phyloP scores from a whole-genome alignment of 768 basidiomycete genomes.

The Coprinellus aureogranulatus region DNA sequence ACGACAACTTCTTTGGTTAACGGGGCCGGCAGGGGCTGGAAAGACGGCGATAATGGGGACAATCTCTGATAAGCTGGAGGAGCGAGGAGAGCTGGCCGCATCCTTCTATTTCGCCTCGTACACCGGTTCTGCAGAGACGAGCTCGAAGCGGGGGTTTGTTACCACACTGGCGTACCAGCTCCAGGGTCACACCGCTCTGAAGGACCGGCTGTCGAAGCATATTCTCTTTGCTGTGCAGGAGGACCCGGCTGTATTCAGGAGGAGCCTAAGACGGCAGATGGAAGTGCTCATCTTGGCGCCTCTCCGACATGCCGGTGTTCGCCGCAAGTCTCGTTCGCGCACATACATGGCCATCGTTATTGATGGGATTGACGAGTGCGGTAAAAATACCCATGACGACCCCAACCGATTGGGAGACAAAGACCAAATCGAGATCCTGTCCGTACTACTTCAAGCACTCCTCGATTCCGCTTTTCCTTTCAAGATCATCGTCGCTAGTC shows the following conservation, averaged over 20 bases:
- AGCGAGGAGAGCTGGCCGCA: not conserved
- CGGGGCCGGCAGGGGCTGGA: conserved; percentile 2
- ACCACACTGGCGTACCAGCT: conserved; percentile 5
- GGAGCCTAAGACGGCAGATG: not conserved
- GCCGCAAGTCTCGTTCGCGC: too few species aligned
- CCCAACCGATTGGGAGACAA: not conserved
- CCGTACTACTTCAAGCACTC: not conserved
- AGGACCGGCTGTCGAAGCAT: not conserved
- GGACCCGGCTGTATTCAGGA: not conserved
- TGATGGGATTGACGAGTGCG: conserved; percentile 7
- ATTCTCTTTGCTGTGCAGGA: not conserved
- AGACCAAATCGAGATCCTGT: not conserved
- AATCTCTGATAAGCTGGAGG: not conserved
- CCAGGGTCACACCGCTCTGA: not conserved
- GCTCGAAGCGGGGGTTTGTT: not conserved
- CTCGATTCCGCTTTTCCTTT: not conserved
- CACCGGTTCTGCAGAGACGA: not conserved
- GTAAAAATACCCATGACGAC: not conserved
- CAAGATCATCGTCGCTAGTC: not conserved
- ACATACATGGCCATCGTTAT: not conserved
- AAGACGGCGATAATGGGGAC: not conserved
- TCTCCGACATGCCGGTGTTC: not conserved
- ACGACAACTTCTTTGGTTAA: conserved; percentile 1
- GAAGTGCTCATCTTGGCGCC: not conserved
- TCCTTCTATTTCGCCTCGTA: conserved; percentile 1